phyloP scores from a whole-genome alignment of 2,329 filamentous ascomycete species.

The Cladophialophora yegresii region DNA sequence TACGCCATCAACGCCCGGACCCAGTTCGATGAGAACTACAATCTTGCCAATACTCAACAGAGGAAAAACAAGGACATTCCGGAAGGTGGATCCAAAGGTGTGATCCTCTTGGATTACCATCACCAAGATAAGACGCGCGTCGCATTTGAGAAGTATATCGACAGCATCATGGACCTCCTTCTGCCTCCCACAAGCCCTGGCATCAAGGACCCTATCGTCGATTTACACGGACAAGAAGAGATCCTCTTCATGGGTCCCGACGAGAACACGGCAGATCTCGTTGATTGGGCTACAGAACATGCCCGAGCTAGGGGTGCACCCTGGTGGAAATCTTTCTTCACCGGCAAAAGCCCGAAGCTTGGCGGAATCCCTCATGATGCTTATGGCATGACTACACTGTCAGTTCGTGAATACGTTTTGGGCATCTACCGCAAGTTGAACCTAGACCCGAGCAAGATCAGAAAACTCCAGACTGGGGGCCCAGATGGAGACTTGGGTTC shows the following conservation, averaged over 20 bases:
- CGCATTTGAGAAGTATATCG: conserved; percentile 99
- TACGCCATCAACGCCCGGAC: conserved; percentile 96
- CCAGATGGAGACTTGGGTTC: conserved; percentile 95
- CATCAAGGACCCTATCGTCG: conserved; percentile 98
- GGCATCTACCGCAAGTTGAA: conserved; percentile 96
- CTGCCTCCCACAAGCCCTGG: conserved; percentile 86
- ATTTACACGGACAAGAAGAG: conserved; percentile 90
- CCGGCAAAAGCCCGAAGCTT: conserved; percentile 92
- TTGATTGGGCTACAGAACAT: conserved; percentile 98
- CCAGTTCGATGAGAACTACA: conserved; percentile 98
- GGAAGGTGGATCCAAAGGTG: conserved; percentile 96
- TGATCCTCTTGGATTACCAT: conserved; percentile 88
- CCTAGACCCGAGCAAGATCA: conserved; percentile 78
- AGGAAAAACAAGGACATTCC: conserved; percentile 99
- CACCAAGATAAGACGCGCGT: conserved; percentile 91
- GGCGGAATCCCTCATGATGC: conserved; percentile 94
- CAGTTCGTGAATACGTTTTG: conserved; percentile 91
- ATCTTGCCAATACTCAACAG: conserved; percentile 95
- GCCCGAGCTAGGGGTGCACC: conserved; percentile 82
- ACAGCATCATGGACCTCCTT: conserved; percentile 93
- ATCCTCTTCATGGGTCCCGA: conserved; percentile 99
- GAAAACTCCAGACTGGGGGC: conserved; percentile 96
- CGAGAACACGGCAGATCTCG: conserved; percentile 96
- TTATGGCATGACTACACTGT: conserved; percentile 97
- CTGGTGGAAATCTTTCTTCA: conserved; percentile 99